Percentiles rank a stretch among this genome's conserved stretches.
Evolutionary conservation across 331 rosid species (phyloP).

Genomic region (Spiraea crenata): DNA sequence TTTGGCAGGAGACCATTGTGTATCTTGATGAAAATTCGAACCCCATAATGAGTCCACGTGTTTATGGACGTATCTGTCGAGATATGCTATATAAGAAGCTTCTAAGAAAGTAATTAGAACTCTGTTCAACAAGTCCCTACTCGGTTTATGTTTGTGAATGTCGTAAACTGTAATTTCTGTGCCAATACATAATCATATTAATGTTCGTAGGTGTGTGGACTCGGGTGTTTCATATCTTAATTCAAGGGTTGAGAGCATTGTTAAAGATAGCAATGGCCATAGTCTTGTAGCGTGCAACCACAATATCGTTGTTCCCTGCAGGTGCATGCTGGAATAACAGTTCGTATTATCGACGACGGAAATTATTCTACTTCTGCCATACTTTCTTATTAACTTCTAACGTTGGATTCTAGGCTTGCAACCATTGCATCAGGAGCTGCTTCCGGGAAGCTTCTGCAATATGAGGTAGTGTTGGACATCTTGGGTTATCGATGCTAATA

Average conservation of each 20-base stretch:
- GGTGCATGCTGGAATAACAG: conserved; percentile 40
- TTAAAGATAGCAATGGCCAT: conserved; percentile 63
- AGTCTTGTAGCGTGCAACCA: conserved; percentile 76
- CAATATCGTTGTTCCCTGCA: conserved; percentile 55
- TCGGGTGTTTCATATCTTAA: conserved; percentile 93
- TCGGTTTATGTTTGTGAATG: neutral
- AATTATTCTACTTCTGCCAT: neutral
- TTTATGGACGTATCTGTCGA: conserved; percentile 90
- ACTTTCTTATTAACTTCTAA: conserved; percentile 47
- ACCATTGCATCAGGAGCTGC: conserved; percentile 99
- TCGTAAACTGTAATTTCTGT: conserved; percentile 5
- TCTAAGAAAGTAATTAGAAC: conserved; percentile 52
- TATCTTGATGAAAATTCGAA: conserved; percentile 65
- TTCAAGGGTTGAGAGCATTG: conserved; percentile 83
- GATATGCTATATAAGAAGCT: conserved; percentile 88
- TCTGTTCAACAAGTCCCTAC: neutral
- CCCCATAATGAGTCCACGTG: conserved; percentile 71
- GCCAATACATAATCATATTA: conserved; percentile 46
- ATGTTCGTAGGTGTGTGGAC: conserved; percentile 92
- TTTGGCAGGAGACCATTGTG: conserved; percentile 88
- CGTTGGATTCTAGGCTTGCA: conserved; percentile 82
- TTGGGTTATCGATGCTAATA: too few species aligned
- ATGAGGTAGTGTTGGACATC: too few species aligned
- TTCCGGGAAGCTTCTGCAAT: conserved; percentile 91
- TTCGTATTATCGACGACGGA: neutral